A percentile compares a stretch with the other conserved stretches of the same genome.
These are phyloP conservation scores for Neospermospora avenae DNA, from an alignment of 2,329 filamentous ascomycete genomes.

Conservation along the genomic window DNA sequence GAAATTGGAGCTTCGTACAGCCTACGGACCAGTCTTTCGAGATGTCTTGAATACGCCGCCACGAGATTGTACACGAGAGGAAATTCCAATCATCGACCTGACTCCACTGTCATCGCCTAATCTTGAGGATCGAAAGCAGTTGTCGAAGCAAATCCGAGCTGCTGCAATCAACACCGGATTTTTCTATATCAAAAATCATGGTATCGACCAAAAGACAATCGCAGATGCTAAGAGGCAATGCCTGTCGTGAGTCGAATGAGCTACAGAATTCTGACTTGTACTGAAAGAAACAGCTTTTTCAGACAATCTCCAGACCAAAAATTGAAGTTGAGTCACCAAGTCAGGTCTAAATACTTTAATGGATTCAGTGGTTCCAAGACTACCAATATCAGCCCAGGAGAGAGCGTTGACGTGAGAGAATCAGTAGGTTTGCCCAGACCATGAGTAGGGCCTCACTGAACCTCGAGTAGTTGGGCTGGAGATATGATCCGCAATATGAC, in stretches of 20 bases:
- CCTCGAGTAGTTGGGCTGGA: constrained; percentile 38
- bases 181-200: constrained; percentile 47
- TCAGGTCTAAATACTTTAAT: constrained; percentile 43
- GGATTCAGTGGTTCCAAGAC: constrained; percentile 43
- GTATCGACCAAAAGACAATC: constrained; percentile 37
- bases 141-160: constrained; percentile 39
- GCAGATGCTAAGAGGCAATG: constrained; percentile 32
- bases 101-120: constrained; percentile 36
- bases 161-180: constrained; percentile 45
- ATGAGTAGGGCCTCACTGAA: constrained; percentile 16
- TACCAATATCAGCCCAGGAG: constrained; percentile 47
- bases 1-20: constrained; percentile 44
- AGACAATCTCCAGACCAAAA: constrained; percentile 44
- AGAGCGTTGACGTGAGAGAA: constrained; percentile 50
- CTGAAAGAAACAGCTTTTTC: constrained; percentile 43
- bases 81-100: constrained; percentile 48
- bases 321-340: constrained; percentile 34
- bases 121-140: constrained; percentile 36
- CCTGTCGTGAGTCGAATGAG: constrained; percentile 21
- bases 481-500: constrained; percentile 52
- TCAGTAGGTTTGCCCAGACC: constrained; percentile 26
- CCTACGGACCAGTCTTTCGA: constrained; percentile 43
- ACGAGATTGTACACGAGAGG: constrained; percentile 39
- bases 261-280: neutral
- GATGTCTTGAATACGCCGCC: constrained; percentile 41